phyloP scores from a whole-genome alignment of 148 eudicot genomes.

The Agrostemma githago region DNA sequence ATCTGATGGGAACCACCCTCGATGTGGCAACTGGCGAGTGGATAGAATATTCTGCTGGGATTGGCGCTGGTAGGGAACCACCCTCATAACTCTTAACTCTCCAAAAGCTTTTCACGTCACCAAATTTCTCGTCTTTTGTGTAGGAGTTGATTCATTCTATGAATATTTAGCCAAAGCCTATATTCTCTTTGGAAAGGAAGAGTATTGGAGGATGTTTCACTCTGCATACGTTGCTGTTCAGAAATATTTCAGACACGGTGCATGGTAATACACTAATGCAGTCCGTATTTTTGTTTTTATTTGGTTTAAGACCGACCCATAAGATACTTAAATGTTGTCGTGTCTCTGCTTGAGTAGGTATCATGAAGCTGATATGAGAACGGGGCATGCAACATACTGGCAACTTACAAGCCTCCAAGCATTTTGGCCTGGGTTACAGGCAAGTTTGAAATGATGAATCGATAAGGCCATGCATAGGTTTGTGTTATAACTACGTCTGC shows the following conservation, averaged over 20 bases:
- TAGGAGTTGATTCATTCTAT: slow-evolving; percentile 95
- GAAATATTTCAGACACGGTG: slow-evolving; percentile 88
- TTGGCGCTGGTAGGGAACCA: slow-evolving; percentile 76
- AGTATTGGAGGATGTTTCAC: slow-evolving; percentile 96
- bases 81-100: background rate
- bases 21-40: slow-evolving; percentile 86
- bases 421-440: slow-evolving; percentile 99
- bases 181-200: slow-evolving; percentile 88
- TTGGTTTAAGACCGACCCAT: too few species aligned
- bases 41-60: slow-evolving; percentile 90
- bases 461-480: background rate
- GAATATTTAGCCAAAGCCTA: slow-evolving; percentile 89
- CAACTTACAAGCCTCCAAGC: slow-evolving; percentile 98
- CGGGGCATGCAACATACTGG: slow-evolving; percentile 92
- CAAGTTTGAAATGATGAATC: slow-evolving; percentile 22
- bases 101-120: slow-evolving; percentile 6
- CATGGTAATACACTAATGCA: slow-evolving; percentile 70
- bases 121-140: slow-evolving; percentile 11
- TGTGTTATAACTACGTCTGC: slow-evolving; percentile 17
- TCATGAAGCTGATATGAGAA: slow-evolving; percentile 99
- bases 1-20: slow-evolving; percentile 87
- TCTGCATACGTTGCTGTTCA: slow-evolving; percentile 92
- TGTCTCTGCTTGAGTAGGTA: slow-evolving; percentile 49
- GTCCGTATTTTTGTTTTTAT: background rate
- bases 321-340: background rate